These are phyloP conservation scores for Halenospora varia DNA, from an alignment of 495 filamentous ascomycete species.

Conservation along the genomic window DNA sequence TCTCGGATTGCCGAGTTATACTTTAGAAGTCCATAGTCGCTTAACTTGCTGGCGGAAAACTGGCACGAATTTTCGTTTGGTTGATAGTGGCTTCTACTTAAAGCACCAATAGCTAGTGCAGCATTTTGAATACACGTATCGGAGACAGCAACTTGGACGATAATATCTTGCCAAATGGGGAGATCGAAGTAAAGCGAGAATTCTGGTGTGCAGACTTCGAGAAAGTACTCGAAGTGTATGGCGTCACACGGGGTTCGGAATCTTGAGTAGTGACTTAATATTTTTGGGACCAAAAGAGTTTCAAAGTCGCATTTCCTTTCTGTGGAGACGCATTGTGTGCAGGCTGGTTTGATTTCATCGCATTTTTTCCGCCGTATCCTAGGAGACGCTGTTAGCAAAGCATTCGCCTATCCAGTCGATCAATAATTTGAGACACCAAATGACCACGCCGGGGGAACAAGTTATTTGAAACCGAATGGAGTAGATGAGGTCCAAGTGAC, in stretches of 20 bases:
- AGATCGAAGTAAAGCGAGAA: constrained; percentile 24
- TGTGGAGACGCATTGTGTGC: constrained; percentile 42
- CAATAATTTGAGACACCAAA: too few relatives aligned
- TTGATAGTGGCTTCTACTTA: constrained; percentile 19
- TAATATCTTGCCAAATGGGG: constrained; percentile 18
- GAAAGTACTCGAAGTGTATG: constrained; percentile 25
- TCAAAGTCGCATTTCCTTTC: constrained; percentile 37
- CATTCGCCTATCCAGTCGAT: too few relatives aligned
- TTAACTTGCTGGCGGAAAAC: too few relatives aligned
- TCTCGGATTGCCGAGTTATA: constrained; percentile 23
- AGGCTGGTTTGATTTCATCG: constrained; percentile 47
- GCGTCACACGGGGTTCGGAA: too few relatives aligned
- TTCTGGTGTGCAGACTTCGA: constrained; percentile 21
- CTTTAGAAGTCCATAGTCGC: constrained; percentile 19
- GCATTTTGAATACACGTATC: constrained; percentile 24
- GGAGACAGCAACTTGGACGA: constrained; percentile 18
- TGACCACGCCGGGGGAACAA: too few relatives aligned
- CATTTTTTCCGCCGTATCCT: constrained; percentile 37
- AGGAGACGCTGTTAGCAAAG: constrained; percentile 14
- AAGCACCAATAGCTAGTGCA: constrained; percentile 21
- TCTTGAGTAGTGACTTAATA: too few relatives aligned
- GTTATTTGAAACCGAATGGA: too few relatives aligned
- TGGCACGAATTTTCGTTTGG: too few relatives aligned
- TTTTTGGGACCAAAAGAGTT: too few relatives aligned
- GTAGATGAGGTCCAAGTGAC: too few relatives aligned